phyloP scores from a whole-genome alignment of 805 yeast species.

The Candida manassasensis region DNA sequence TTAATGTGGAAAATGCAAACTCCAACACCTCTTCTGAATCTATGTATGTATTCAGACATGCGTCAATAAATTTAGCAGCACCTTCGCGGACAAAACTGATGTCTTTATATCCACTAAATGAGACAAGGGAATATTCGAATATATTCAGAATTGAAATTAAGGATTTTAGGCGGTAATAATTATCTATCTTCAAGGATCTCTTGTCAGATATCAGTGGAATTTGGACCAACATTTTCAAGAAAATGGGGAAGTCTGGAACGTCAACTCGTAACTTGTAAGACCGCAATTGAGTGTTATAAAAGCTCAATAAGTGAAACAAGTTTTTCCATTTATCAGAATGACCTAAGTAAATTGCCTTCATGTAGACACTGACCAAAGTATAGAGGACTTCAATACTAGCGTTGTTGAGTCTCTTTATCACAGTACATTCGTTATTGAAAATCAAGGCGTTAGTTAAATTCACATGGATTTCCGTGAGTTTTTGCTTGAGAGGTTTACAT shows the following conservation, averaged over 20 bases:
- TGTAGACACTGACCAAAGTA: constrained; percentile 26
- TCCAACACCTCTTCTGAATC: not conserved
- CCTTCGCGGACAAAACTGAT: constrained; percentile 6
- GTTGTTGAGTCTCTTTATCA: constrained; percentile 19
- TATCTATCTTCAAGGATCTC: constrained; percentile 3
- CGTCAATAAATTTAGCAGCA: not conserved
- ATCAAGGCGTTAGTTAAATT: constrained; percentile 9
- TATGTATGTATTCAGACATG: not conserved
- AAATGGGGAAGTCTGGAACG: constrained; percentile 14
- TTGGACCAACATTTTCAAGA: constrained; percentile 21
- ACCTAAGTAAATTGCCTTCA: constrained; percentile 15
- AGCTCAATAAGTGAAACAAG: constrained; percentile 19
- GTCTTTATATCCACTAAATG: constrained; percentile 36
- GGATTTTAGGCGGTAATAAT: constrained; percentile 6
- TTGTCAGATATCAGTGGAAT: constrained; percentile 11
- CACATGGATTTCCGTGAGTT: constrained; percentile 12
- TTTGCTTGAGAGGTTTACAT: constrained; percentile 15
- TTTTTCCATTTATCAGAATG: constrained; percentile 27
- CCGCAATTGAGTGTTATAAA: constrained; percentile 12
- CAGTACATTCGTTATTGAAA: constrained; percentile 13
- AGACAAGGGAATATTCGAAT: constrained; percentile 13
- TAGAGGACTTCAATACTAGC: constrained; percentile 20
- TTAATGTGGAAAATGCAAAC: constrained; percentile 5
- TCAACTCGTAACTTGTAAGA: constrained; percentile 16
- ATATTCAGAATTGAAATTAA: constrained; percentile 12